Evolutionary conservation across 1,284 basidiomycete genomes (phyloP).

Genomic region (Termitomyces sp.): DNA sequence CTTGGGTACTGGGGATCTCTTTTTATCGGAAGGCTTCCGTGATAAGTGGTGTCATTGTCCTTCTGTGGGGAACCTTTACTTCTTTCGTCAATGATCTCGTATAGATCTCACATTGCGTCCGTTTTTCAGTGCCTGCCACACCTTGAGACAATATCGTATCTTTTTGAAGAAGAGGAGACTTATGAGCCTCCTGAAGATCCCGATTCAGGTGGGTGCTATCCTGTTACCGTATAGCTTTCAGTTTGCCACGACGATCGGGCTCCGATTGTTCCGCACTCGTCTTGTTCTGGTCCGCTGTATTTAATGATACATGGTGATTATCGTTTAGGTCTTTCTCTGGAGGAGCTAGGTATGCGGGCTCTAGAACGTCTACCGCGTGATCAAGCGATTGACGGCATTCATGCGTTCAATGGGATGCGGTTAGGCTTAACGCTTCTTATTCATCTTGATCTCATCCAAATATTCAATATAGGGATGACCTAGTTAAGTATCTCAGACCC

Average conservation of each 20-base stretch:
- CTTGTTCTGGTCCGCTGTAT: conserved; percentile 11
- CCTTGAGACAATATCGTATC: conserved; percentile 47
- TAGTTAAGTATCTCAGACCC: conserved; percentile 68
- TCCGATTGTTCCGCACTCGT: conserved; percentile 12
- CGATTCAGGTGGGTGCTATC: conserved; percentile 51
- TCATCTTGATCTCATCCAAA: conserved; percentile 9
- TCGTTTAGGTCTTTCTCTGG: conserved; percentile 58
- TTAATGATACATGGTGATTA: conserved; percentile 6
- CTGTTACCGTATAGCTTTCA: conserved; percentile 10
- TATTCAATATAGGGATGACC: conserved; percentile 50
- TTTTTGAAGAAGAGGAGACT: conserved; percentile 74
- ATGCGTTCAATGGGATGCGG: conserved; percentile 77
- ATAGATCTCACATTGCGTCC: conserved; percentile 2
- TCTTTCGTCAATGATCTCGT: conserved; percentile 9
- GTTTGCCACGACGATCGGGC: conserved; percentile 10
- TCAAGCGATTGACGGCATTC: conserved; percentile 71
- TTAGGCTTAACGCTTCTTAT: conserved; percentile 27
- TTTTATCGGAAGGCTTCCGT: conserved; percentile 66
- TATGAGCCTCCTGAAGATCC: conserved; percentile 80
- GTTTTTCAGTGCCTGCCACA: conserved; percentile 48
- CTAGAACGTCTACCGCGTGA: conserved; percentile 66
- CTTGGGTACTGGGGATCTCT: conserved; percentile 62
- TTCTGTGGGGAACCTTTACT: conserved; percentile 36
- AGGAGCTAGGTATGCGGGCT: conserved; percentile 76
- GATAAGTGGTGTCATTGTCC: conserved; percentile 70